These are phyloP conservation scores for Prunus fruticosa DNA, from an alignment of 306 rosid genomes.

Conservation along the genomic window DNA sequence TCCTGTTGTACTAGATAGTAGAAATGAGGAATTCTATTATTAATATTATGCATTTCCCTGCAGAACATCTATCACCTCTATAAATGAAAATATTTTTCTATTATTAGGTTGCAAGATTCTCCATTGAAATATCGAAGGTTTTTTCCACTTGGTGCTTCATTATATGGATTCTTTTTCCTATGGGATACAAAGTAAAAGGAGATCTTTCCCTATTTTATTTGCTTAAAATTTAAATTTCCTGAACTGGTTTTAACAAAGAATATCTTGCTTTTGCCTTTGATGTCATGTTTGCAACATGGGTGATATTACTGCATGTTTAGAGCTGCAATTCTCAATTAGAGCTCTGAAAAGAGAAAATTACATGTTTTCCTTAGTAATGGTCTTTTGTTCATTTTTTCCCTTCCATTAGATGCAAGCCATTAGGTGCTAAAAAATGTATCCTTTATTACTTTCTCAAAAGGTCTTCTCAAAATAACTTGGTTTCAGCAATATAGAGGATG, in stretches of 20 bases:
- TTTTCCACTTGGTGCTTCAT: neutral
- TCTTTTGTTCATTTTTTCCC: neutral
- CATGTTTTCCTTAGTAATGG: neutral
- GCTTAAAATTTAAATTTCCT: neutral
- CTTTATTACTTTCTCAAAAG: neutral
- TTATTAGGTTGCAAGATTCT: neutral
- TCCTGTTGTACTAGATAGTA: neutral
- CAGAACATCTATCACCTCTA: neutral
- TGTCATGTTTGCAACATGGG: neutral
- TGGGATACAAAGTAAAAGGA: neutral
- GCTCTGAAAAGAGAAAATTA: neutral
- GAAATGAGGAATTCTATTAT: neutral
- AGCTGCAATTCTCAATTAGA: neutral
- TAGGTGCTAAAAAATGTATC: neutral
- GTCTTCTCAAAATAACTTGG: slow-evolving; percentile 10
- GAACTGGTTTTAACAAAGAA: neutral
- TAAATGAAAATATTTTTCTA: neutral
- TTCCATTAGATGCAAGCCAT: neutral
- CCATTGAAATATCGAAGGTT: neutral
- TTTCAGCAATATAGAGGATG: slow-evolving; percentile 94
- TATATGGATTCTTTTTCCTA: neutral
- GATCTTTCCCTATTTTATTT: neutral
- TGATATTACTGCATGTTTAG: neutral
- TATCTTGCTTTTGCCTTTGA: neutral
- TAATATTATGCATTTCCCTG: neutral